Evolutionary conservation across 257 asterid species (phyloP).

Genomic region (Rubia yunnanensis): DNA sequence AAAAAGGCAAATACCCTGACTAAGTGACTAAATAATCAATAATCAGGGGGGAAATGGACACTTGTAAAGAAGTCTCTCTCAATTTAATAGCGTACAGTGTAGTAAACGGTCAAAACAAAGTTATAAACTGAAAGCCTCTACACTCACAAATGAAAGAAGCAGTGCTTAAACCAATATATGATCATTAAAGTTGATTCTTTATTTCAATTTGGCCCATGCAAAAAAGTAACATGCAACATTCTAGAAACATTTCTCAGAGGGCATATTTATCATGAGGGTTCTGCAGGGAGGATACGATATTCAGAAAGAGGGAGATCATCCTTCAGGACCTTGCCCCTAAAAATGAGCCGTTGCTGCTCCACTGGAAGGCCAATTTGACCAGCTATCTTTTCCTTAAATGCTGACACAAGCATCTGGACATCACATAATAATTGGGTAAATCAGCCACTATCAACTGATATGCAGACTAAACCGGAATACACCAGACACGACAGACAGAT

Average conservation of each 20-base stretch:
- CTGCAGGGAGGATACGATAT: constrained; percentile 49
- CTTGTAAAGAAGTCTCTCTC: neutral
- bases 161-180: neutral
- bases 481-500: neutral
- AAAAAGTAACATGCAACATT: neutral
- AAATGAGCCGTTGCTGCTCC: constrained; percentile 76
- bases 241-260: no score
- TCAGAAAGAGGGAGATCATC: constrained; percentile 65
- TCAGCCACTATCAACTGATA: neutral
- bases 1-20: neutral
- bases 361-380: constrained; percentile 64
- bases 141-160: neutral
- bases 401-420: constrained; percentile 54
- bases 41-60: no score
- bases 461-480: neutral
- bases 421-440: constrained; percentile 6
- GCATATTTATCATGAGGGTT: neutral
- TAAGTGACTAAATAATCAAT: neutral
- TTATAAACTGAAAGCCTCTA: neutral
- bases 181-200: neutral
- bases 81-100: no score
- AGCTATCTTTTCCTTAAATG: constrained; percentile 74
- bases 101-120: neutral
- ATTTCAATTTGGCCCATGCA: neutral
- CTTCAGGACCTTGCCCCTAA: constrained; percentile 81